Conservation (phyloP, 805 yeast genomes). For the Ogataea siamensis region DNA sequence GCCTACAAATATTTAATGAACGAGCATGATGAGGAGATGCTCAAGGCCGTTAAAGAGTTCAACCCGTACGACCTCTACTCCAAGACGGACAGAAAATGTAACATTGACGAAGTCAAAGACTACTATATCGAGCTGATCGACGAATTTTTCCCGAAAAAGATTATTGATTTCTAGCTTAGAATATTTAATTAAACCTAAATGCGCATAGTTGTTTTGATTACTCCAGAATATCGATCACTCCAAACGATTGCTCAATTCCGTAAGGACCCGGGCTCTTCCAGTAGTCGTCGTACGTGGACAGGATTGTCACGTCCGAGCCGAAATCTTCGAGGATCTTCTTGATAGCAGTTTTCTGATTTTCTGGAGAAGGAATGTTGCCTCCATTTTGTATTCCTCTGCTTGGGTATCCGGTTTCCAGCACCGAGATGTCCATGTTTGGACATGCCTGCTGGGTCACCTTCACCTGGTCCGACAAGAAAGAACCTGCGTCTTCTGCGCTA, state of each 20-base stretch:
- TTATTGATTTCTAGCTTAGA: constrained; percentile 48
- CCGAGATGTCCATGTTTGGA: constrained; percentile 49
- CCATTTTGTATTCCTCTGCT: constrained; percentile 72
- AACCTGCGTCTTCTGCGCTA: constrained; percentile 67
- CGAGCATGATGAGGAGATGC: constrained; percentile 57
- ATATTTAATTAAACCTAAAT: not conserved
- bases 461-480: constrained; percentile 64
- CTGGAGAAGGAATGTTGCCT: constrained; percentile 63
- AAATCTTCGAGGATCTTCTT: constrained; percentile 55
- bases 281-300: constrained; percentile 77
- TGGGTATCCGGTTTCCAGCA: constrained; percentile 92
- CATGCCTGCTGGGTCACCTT: constrained; percentile 54
- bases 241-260: constrained; percentile 86
- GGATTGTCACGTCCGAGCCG: constrained; percentile 61
- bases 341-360: constrained; percentile 72
- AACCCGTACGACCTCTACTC: constrained; percentile 70
- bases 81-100: constrained; percentile 48
- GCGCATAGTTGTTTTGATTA: constrained; percentile 9
- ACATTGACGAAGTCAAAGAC: constrained; percentile 50
- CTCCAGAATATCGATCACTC: constrained; percentile 45
- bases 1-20: constrained; percentile 66
- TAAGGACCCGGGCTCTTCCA: constrained; percentile 88
- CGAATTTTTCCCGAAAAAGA: constrained; percentile 59
- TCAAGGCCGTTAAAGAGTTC: constrained; percentile 62
- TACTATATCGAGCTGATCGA: constrained; percentile 64